Conservation (phyloP, 228 moss, liverwort and hornwort species). For the Sphagnum fallax region DNA sequence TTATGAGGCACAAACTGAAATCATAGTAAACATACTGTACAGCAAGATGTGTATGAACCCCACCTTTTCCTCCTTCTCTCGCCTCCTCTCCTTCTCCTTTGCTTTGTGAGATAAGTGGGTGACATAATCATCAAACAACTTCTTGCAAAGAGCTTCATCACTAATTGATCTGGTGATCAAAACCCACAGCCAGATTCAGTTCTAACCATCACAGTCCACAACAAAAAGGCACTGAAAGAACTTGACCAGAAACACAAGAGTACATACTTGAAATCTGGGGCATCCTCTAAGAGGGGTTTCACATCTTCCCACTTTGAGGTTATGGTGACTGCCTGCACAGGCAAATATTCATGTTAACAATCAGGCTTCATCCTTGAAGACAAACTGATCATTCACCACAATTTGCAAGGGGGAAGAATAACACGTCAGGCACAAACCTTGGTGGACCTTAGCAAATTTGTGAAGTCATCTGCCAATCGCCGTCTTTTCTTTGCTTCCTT, state of each 20-base stretch:
- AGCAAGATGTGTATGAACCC: background rate
- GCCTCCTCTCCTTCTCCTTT: conserved; percentile 94
- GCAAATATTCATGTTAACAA: background rate
- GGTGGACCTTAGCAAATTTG: conserved; percentile 55
- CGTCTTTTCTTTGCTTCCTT: conserved; percentile 99
- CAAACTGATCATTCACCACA: background rate
- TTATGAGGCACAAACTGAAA: background rate
- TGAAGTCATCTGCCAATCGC: conserved; percentile 80
- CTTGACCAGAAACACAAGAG: background rate
- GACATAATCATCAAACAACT: conserved; percentile 83
- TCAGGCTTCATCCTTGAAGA: background rate
- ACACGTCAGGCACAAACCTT: conserved; percentile 38
- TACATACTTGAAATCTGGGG: conserved; percentile 70
- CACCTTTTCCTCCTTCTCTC: conserved; percentile 98
- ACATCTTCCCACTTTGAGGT: conserved; percentile 94
- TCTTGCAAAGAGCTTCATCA: conserved; percentile 75
- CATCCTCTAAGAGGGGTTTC: conserved; percentile 66
- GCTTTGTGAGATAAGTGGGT: conserved; percentile 69
- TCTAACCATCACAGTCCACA: background rate
- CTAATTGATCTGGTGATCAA: conserved; percentile 48
- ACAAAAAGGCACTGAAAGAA: background rate
- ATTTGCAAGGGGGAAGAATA: too few species aligned
- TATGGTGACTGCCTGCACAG: conserved; percentile 49
- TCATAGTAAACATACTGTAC: background rate
- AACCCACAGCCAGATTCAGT: conserved; percentile 1